A percentile compares a stretch with the other conserved stretches of the same genome.
These are phyloP conservation scores for Lactarius akahatsu DNA, from an alignment of 768 basidiomycete genomes.

Conservation along the genomic window DNA sequence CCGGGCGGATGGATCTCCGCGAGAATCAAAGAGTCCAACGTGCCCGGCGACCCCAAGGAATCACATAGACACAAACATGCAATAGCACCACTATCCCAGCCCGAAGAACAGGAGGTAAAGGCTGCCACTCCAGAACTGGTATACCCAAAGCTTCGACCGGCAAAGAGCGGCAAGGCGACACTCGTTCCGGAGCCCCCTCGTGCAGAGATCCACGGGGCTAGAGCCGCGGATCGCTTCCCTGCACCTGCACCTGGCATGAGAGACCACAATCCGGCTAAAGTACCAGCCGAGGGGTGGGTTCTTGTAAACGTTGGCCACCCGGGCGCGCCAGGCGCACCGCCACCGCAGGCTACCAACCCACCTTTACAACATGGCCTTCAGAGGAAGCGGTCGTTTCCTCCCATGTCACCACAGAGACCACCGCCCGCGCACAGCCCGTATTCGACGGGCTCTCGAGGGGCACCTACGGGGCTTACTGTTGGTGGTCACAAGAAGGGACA, in stretches of 20 bases:
- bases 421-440: constrained; percentile 7
- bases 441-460: constrained; percentile 13
- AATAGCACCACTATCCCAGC: neutral
- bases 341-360: constrained; percentile 24
- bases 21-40: constrained; percentile 1
- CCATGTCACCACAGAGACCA: constrained; percentile 4
- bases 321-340: constrained; percentile 30
- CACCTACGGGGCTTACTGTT: constrained; percentile 17
- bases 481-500: constrained; percentile 26
- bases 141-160: constrained; percentile 40
- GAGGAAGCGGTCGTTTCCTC: constrained; percentile 24
- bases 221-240: neutral
- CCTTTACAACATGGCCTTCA: constrained; percentile 2
- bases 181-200: constrained; percentile 50
- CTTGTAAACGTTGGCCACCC: constrained; percentile 55
- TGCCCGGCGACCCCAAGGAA: neutral
- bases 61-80: neutral
- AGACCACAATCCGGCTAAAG: constrained; percentile 27
- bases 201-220: constrained; percentile 12
- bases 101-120: constrained; percentile 38
- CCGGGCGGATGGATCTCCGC: constrained; percentile 33
- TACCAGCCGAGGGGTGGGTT: constrained; percentile 59
- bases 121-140: constrained; percentile 56
- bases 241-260: constrained; percentile 7
- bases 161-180: constrained; percentile 65